Evolutionary conservation across 73 alveolate genomes (phyloP).

Genomic region (Urostyla sp.): DNA sequence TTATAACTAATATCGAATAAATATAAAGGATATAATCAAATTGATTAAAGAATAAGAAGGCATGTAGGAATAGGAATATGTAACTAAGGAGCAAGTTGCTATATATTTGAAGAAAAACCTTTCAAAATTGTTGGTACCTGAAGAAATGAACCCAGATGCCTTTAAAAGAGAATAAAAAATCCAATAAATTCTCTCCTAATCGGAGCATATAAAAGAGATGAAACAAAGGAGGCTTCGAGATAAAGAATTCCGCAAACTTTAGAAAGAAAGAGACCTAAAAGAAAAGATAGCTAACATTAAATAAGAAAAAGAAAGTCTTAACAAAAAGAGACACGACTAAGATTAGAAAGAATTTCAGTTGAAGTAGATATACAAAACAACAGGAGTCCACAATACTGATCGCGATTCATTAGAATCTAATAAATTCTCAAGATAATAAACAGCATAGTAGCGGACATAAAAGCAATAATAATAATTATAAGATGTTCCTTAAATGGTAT

Average conservation of each 20-base stretch:
- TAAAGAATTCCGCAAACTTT: not conserved
- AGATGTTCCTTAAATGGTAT: slow-evolving; percentile 32
- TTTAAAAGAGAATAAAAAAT: not conserved
- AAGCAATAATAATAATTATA: too few species aligned
- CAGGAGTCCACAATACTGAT: too few species aligned
- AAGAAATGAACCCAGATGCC: not conserved
- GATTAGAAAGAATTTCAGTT: too few species aligned
- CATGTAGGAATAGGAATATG: not conserved
- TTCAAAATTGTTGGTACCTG: not conserved
- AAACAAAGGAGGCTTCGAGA: not conserved
- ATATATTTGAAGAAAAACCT: slow-evolving; percentile 24
- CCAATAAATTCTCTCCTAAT: not conserved
- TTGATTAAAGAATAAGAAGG: not conserved
- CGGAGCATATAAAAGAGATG: not conserved
- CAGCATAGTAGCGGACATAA: too few species aligned
- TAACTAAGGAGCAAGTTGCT: slow-evolving; percentile 26
- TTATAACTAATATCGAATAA: slow-evolving; percentile 6
- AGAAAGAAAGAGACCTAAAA: slow-evolving; percentile 18
- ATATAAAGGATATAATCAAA: not conserved
- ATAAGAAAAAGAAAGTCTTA: too few species aligned
- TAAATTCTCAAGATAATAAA: too few species aligned
- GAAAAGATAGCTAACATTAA: not conserved
- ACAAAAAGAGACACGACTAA: too few species aligned
- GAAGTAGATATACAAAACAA: too few species aligned
- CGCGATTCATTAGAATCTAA: too few species aligned